These are phyloP conservation scores for Microcyclosporella mali DNA, from an alignment of 2,329 filamentous ascomycete genomes.

Conservation along the genomic window DNA sequence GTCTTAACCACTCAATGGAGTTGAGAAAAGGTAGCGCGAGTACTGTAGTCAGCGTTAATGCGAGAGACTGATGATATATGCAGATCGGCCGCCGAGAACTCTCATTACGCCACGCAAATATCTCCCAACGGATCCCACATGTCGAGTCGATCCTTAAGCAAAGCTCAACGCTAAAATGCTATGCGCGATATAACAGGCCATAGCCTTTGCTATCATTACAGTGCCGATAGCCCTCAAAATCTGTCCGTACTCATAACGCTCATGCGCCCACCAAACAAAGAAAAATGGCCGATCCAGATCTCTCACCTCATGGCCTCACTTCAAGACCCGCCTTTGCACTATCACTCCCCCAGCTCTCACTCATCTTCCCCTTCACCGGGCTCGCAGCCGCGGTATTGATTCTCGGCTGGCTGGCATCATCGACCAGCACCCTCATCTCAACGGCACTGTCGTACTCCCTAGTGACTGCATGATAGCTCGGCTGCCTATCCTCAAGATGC, in stretches of 20 bases:
- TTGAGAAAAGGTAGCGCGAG: background rate
- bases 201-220: background rate
- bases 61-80: conserved; percentile 2
- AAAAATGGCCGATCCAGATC: background rate
- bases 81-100: background rate
- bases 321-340: background rate
- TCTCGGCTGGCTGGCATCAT: background rate
- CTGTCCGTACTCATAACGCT: background rate
- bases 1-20: background rate
- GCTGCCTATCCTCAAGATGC: background rate
- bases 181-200: background rate
- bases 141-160: background rate
- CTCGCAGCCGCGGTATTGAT: background rate
- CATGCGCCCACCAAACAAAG: background rate
- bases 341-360: background rate
- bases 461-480: background rate
- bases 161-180: background rate
- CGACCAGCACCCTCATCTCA: conserved; percentile 6
- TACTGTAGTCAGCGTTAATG: conserved; percentile 1
- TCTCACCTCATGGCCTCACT: conserved; percentile 1
- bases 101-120: background rate
- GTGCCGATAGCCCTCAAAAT: background rate
- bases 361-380: background rate
- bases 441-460: background rate
- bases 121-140: background rate